Conservation (phyloP, 495 filamentous ascomycete species). For the Penicillium crystallinum region DNA sequence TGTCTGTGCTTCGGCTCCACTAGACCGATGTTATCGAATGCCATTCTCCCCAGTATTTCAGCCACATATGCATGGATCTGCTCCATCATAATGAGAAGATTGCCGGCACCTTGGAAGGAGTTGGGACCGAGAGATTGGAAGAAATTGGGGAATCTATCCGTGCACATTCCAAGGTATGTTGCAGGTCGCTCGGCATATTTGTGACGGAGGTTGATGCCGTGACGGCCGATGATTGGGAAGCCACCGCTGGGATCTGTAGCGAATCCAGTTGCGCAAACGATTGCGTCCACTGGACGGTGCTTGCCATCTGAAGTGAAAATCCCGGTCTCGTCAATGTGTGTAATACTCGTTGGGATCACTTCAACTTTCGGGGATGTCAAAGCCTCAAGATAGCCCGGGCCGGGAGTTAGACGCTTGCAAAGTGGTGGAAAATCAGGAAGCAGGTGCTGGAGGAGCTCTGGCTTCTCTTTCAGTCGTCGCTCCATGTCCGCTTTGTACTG, state of each 20-base stretch:
- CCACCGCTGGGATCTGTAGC: constrained; percentile 44
- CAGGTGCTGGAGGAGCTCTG: constrained; percentile 29
- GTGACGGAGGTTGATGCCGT: constrained; percentile 43
- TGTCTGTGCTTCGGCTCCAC: no score
- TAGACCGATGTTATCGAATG: no score
- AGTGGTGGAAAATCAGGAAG: constrained; percentile 43
- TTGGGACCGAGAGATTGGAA: no score
- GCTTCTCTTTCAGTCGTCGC: constrained; percentile 33
- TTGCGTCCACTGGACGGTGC: constrained; percentile 34
- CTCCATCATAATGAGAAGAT: no score
- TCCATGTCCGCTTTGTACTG: constrained; percentile 40
- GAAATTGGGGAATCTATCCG: no score
- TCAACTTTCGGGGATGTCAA: constrained; percentile 38
- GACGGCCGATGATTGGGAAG: constrained; percentile 46
- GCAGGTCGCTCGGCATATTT: constrained; percentile 28
- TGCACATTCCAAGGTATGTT: no score
- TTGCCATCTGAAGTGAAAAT: constrained; percentile 47
- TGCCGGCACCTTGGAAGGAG: no score
- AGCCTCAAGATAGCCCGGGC: constrained; percentile 46
- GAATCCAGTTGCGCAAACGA: constrained; percentile 54
- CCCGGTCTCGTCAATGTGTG: constrained; percentile 39
- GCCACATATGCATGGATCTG: no score
- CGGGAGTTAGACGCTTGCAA: constrained; percentile 49
- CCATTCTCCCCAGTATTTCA: no score
- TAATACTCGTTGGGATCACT: constrained; percentile 36